phyloP scores from a whole-genome alignment of 208 protist genomes.

The Tritrichomonas foetus region DNA sequence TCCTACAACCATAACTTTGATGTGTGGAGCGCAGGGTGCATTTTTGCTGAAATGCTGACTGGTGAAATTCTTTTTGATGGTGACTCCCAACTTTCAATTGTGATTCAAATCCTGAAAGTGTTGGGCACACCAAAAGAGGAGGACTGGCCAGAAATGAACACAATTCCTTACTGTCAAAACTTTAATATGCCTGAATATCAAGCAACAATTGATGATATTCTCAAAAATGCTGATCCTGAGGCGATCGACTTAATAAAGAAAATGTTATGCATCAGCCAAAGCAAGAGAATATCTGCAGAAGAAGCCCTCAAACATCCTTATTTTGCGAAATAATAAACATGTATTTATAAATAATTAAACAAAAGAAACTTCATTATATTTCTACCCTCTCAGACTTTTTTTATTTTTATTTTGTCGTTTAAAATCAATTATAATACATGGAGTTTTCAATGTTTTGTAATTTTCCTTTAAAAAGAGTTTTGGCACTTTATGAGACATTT shows the following conservation, averaged over 20 bases:
- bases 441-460: too few species aligned
- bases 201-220: not conserved
- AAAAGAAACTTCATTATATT: too few species aligned
- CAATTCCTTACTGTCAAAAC: not conserved
- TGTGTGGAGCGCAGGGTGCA: constrained; percentile 6
- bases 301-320: not conserved
- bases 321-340: too few species aligned
- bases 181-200: not conserved
- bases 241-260: not conserved
- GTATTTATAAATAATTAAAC: too few species aligned
- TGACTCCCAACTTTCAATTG: not conserved
- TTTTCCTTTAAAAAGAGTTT: too few species aligned
- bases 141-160: constrained; percentile 26
- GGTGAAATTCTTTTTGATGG: not conserved
- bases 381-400: too few species aligned
- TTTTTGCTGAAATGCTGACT: not conserved
- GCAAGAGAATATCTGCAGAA: not conserved
- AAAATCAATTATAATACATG: too few species aligned
- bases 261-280: not conserved
- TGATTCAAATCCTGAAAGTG: not conserved
- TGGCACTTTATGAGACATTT: too few species aligned
- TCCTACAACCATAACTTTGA: not conserved
- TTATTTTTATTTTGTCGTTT: too few species aligned
- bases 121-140: constrained; percentile 18
- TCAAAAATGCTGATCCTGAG: not conserved